These are phyloP conservation scores for Penicillium sp. DNA, from an alignment of 2,329 filamentous ascomycete species.

Conservation along the genomic window DNA sequence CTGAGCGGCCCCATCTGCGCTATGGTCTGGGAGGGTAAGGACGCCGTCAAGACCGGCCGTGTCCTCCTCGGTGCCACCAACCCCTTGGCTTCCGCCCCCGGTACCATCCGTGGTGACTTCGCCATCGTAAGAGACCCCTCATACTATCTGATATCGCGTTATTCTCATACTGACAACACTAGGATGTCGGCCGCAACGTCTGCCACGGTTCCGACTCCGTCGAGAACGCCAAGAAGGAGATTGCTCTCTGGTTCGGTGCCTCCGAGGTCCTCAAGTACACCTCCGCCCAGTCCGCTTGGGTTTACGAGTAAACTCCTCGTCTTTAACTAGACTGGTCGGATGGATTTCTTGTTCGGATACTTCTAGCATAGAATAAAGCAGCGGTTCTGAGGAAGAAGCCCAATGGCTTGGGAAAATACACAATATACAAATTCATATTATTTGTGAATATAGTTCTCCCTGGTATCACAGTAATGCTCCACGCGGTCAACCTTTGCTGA, in stretches of 20 bases:
- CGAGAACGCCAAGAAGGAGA: constrained; percentile 99
- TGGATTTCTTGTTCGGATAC: constrained; percentile 13
- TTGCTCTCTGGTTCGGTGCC: constrained; percentile 94
- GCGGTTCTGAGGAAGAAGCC: constrained; percentile 14
- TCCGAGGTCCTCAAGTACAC: constrained; percentile 84
- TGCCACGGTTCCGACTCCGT: constrained; percentile 99
- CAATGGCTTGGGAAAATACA: constrained; percentile 17
- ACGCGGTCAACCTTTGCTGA: constrained; percentile 29
- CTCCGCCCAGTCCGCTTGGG: constrained; percentile 80
- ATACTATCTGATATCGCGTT: background rate
- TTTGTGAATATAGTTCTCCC: constrained; percentile 7
- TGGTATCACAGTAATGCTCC: constrained; percentile 3
- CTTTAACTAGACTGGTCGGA: constrained; percentile 14
- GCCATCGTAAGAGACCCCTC: constrained; percentile 59
- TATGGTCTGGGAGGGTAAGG: constrained; percentile 99
- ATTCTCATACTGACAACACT: constrained; percentile 14
- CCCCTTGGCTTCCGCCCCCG: constrained; percentile 87
- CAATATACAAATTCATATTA: constrained; percentile 18
- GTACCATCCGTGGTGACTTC: constrained; percentile 96
- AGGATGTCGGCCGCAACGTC: constrained; percentile 92
- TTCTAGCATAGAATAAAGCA: constrained; percentile 18
- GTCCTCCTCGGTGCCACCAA: constrained; percentile 97
- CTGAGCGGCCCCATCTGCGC: constrained; percentile 92
- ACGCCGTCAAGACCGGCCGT: constrained; percentile 98
- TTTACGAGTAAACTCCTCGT: constrained; percentile 71